Base-by-base conservation (phyloP, 495 filamentous ascomycete species). In the Saxophila tyrrhenica region DNA sequence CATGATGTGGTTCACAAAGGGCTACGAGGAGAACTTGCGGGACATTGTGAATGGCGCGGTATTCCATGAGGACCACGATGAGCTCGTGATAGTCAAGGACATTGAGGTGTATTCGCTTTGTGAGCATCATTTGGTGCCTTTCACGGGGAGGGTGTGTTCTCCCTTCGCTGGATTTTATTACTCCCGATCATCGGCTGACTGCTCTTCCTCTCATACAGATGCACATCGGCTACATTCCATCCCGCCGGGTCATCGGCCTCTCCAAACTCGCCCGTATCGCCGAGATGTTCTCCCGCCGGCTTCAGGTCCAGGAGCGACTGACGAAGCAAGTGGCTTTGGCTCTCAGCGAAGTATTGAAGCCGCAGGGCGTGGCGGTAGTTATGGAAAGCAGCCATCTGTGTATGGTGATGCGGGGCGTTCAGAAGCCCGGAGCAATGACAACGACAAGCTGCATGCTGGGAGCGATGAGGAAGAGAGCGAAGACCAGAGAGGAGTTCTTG, bases 1-100 rank as follows among this genome's bases (percentile, higher is more conserved):
- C 3, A 90, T 98, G 89, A 76, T 98, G 20, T 94, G 86, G 75
- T 95, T 98, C 72, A 98, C 92, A n/a, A 94, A 95, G 67, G 92
- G 92, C 24, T 98, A 98, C 63, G 87, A 96, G 70, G 85, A 98
- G 75, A 96, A 96, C 67, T 79, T 98, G 44, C 75, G 82, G 54
- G 89, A 94, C 63, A 83, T 98, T 55, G 86, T 98, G 54, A 95
- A 96, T 66, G 84, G 84, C 46, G 92, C 92, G 25, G 88, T 97
- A 55, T 98, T 98, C 71, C 85, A 95, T 61, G 92, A 98, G 67
- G 86, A 90, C 63, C 92, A 97, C 65, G 91, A 95, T 63, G 94
- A 98, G 72, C 74, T 95, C 66, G 90, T 97, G 19, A 95, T 98
- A 56, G 89, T 98, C 25, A 95, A 94, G 69, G 89, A 98, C 62